These are phyloP conservation scores for Fusarium pseudocircinatum DNA, from an alignment of 2,329 filamentous ascomycete genomes.

Conservation along the genomic window DNA sequence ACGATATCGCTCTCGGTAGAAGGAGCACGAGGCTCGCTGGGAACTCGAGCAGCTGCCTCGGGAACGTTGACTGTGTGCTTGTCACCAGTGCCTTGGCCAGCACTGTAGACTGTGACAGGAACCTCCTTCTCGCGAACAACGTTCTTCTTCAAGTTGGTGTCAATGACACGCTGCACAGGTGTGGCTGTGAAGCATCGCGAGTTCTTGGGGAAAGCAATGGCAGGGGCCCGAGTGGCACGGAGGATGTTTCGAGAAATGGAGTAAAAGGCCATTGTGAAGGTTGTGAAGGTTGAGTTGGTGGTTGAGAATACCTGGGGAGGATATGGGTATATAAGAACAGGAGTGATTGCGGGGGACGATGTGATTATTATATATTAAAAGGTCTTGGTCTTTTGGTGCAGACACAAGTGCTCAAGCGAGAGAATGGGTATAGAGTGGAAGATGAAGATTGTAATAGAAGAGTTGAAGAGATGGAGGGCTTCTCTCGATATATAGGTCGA, in stretches of 20 bases:
- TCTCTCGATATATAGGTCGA: constrained; percentile 39
- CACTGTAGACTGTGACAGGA: constrained; percentile 63
- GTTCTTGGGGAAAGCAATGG: constrained; percentile 39
- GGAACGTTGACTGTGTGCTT: constrained; percentile 66
- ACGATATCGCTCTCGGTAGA: constrained; percentile 59
- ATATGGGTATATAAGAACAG: background rate
- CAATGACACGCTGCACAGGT: constrained; percentile 46
- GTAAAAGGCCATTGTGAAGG: constrained; percentile 46
- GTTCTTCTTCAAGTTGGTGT: constrained; percentile 58
- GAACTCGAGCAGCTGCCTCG: constrained; percentile 52
- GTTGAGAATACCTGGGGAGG: background rate
- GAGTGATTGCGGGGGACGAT: background rate
- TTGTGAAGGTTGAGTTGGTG: constrained; percentile 7
- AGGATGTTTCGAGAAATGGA: constrained; percentile 49
- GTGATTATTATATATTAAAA: constrained; percentile 26
- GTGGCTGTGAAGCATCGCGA: constrained; percentile 49
- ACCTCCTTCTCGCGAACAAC: constrained; percentile 67
- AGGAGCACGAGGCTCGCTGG: constrained; percentile 53
- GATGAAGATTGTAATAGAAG: constrained; percentile 16
- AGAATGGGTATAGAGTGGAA: constrained; percentile 4
- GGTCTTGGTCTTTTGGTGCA: background rate
- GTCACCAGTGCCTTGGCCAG: constrained; percentile 57
- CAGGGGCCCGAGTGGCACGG: constrained; percentile 47
- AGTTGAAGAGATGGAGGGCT: constrained; percentile 21
- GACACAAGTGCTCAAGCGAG: background rate